Percentiles rank a stretch among this genome's conserved stretches.
Evolutionary conservation across 352 stramenopile species (phyloP).

Genomic region (Phytophthora ramorum): DNA sequence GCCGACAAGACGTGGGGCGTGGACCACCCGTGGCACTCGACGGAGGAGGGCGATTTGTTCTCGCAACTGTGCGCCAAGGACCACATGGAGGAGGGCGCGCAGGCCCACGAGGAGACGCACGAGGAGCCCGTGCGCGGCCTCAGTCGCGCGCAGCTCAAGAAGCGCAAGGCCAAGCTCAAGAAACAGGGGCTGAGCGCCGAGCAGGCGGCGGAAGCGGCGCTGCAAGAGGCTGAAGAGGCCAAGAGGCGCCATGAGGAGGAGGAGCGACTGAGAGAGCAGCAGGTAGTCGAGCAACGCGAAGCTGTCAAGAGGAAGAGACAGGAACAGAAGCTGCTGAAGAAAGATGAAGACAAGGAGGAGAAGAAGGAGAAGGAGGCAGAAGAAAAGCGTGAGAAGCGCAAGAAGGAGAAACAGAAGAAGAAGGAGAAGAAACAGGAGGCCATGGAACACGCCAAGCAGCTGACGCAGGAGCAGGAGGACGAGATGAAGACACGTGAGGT

Average conservation of each 20-base stretch:
- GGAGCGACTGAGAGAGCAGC: slow-evolving; percentile 16
- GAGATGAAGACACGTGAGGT: slow-evolving; percentile 52
- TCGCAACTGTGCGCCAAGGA: slow-evolving; percentile 58
- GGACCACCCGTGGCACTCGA: slow-evolving; percentile 83
- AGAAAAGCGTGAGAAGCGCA: slow-evolving; percentile 44
- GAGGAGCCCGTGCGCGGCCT: slow-evolving; percentile 53
- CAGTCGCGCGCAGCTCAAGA: slow-evolving; percentile 81
- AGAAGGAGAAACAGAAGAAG: slow-evolving; percentile 42
- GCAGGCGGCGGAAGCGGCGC: slow-evolving; percentile 34
- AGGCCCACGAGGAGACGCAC: slow-evolving; percentile 45
- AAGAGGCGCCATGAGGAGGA: slow-evolving; percentile 39
- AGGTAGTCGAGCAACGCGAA: slow-evolving; percentile 20
- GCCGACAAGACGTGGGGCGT: slow-evolving; percentile 82
- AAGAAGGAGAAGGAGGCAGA: slow-evolving; percentile 27
- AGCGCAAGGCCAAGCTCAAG: slow-evolving; percentile 78
- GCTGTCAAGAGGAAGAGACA: slow-evolving; percentile 34
- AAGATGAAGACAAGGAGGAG: slow-evolving; percentile 24
- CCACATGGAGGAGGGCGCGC: slow-evolving; percentile 65
- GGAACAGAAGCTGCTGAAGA: slow-evolving; percentile 32
- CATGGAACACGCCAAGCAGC: slow-evolving; percentile 38
- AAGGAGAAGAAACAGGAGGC: slow-evolving; percentile 49
- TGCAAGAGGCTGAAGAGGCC: slow-evolving; percentile 43
- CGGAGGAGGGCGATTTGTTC: slow-evolving; percentile 55
- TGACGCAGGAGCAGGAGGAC: slow-evolving; percentile 31
- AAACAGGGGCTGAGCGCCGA: slow-evolving; percentile 53